Evolutionary conservation across 306 rosid genomes (phyloP), one percentile per base, ranked within the genome.

Genomic region (Urtica urens): DNA sequence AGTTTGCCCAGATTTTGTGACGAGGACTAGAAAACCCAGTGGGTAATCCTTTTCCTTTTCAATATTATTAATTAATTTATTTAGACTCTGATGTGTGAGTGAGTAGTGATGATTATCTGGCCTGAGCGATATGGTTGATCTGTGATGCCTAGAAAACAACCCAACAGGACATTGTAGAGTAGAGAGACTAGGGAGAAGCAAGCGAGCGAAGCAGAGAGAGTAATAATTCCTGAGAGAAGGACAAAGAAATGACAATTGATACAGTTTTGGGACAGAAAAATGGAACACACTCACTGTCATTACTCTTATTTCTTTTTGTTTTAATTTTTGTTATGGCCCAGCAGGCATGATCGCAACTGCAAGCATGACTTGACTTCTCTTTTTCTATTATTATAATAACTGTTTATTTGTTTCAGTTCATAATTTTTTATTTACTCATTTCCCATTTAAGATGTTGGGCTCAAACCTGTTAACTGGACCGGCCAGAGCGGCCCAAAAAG

Each of bases 1-100:
- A 59, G 51, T 41, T 18, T 53, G 51, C 55, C 39, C 49, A 28
- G 26, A 23, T 47, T 60, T 67, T 43, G 27, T 31, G 11, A 15
- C 57, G n/a, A 28, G 23, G 34, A 21, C 18, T 8, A 44, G 22
- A 44, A 11, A 14, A 23, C 17, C 53, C 21, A 48, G 3, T 49
- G 39, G 40, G 35, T 14, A 27, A 7, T 47, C 19, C 52, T 10
- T 18, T 30, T 23, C 5, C 17, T 18, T 47, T 47, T 28, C 28
- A 29, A 12, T 24, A 25, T 44, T 9, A 44, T 25, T 47, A 47
- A 6, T 47, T 16, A 14, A 25, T 0, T 11, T 6, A 15, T 24
- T 26, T 15, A 7, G 10, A 35, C 14, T 35, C 15, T 35, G 23
- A 3, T 13, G n/a, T 35, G 22, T 18, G 48, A 43, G n/a, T 35